Base-by-base conservation (phyloP, 805 yeast species). In the Jamesozyma jinghongensis region DNA sequence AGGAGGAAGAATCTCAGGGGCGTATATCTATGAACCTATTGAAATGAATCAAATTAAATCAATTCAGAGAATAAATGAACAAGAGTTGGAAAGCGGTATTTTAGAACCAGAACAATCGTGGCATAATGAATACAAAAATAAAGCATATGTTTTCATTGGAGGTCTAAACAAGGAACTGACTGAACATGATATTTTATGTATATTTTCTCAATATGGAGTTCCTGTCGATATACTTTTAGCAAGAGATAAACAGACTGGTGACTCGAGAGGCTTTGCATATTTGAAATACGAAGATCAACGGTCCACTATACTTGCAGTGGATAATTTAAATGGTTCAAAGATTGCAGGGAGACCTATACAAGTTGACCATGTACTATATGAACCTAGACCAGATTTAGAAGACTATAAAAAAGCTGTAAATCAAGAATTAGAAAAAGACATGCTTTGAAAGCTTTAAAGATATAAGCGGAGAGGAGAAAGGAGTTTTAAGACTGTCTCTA, bases 181-280 rank as follows among this genome's bases (percentile, higher is more conserved):
- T 7, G 95, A 86, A 55, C 77, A 78, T 36, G 97, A 90, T 56
- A 59, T 90, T 0, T 53, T 87, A 5, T 71, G 77, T 0, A 74
- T 88, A 26, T 90, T 90, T 57, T 82, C 95, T 2, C 97, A 90
- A 54, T 90, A 74, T 59, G 97, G 97, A 0, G 72, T 79, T 16
- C 96, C 96, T 0, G 81, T 82, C 0, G 84, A 82, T 50, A 56
- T 90, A 28, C 75, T 79, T 38, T 64, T 88, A 38, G 72, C 75
- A 19, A 70, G 90, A 43, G 90, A 85, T 53, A 68, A 66, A 42
- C 73, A 68, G 3, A 71, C 81, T 0, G 85, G 86, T 2, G 71
- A 72, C 41, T 76, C 85, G 2, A 69, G 71, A 40, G 92, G 95
- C 5, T 85, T 80, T 67, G 92, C 81, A 3, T 87, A 79, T 63